phyloP scores from a whole-genome alignment of 768 basidiomycete species.

The Suillus occidentalis region DNA sequence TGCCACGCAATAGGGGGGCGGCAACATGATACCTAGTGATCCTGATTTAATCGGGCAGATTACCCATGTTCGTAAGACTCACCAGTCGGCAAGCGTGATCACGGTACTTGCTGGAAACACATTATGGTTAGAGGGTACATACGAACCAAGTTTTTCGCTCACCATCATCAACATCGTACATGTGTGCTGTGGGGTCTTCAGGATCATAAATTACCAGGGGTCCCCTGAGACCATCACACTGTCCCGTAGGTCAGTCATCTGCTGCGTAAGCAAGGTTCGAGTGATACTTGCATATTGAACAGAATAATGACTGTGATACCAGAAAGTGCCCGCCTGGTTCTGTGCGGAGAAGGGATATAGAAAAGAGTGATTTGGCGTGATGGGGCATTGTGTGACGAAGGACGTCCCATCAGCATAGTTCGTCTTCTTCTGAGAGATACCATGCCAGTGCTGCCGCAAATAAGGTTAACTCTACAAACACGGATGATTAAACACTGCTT shows the following conservation, averaged over 20 bases:
- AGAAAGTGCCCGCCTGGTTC: conserved; percentile 28
- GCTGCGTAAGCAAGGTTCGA: background rate
- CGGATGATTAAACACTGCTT: conserved; percentile 15
- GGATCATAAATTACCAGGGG: conserved; percentile 30
- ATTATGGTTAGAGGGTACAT: background rate
- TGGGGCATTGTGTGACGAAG: conserved; percentile 18
- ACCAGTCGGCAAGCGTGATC: conserved; percentile 45
- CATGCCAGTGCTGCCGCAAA: conserved; percentile 52
- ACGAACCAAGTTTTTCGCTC: background rate
- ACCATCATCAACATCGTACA: conserved; percentile 11
- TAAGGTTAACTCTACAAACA: background rate
- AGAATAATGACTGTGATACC: conserved; percentile 38
- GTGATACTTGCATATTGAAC: conserved; percentile 35
- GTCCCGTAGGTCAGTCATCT: background rate
- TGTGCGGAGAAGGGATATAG: conserved; percentile 21
- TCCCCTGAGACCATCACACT: conserved; percentile 26
- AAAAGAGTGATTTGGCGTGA: conserved; percentile 18
- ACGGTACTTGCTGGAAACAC: conserved; percentile 33
- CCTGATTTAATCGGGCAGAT: background rate
- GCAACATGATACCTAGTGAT: conserved; percentile 17
- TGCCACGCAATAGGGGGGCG: conserved; percentile 23
- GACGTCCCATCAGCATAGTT: conserved; percentile 17
- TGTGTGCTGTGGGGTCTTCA: background rate
- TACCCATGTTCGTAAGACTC: background rate
- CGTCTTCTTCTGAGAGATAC: conserved; percentile 42